Base-by-base conservation (phyloP, 1,139 yeast genomes). In the Yamadazyma epiphylla region DNA sequence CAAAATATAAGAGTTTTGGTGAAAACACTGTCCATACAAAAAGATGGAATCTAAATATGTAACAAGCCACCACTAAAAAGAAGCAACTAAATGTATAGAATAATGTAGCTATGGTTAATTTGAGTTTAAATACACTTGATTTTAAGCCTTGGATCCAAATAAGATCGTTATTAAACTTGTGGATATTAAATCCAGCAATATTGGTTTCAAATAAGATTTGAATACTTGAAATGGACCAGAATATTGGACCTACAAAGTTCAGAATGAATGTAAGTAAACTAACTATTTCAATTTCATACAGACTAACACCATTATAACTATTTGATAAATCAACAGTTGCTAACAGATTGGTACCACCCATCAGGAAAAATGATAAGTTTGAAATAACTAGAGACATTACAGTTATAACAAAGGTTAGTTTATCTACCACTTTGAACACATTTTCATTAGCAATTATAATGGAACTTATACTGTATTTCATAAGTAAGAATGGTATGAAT, bases 21-120 rank as follows among this genome's bases (percentile, higher is more conserved):
- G 95, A 85, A 59, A 91, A 91, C 4, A 94, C 98, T 2, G 97
- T 87, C 97, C 98, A 94, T 11, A 94, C 83, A 52, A 91, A 91
- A 35, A 91, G 65, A 52, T 91, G 98, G 49, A 80, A 85, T 43
- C 95, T 70, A 41, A 89, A 66, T 16, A 75, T 66, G 32, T 73
- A 70, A 51, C 98, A 91, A 5, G 96, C 81, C 0, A 68, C 61
- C 29, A 84, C 53, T 31, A 89, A 71, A 24, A 71, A 66, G 3
- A 75, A 49, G 1, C 86, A 85, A 11, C 76, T 54, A 2, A 80
- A 45, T 3, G 81, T 60, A 49, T 84, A 84, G 49, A 82, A 84
- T 6, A 72, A 49, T 26, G 70, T 46, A 23, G 58, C 49, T 13
- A 60, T 49, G 27, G 64, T 39, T 30, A 63, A 41, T 37, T 66